phyloP scores from a whole-genome alignment of 768 basidiomycete genomes.

The Trametes cubensis region DNA sequence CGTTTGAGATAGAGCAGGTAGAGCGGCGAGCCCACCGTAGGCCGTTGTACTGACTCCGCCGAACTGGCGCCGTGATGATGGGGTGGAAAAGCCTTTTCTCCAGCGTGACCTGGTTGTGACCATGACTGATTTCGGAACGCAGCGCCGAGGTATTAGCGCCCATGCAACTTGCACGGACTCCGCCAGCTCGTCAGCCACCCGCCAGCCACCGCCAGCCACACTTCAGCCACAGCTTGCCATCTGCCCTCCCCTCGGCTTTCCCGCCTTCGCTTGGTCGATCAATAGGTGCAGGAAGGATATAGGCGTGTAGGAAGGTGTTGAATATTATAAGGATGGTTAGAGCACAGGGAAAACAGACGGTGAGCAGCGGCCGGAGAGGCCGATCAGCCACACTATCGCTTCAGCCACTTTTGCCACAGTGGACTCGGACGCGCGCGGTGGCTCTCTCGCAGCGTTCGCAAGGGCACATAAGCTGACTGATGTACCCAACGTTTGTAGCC shows the following conservation, averaged over 20 bases:
- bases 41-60: too few species aligned
- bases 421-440: constrained; percentile 26
- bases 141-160: constrained; percentile 2
- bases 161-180: constrained; percentile 17
- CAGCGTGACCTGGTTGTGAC: too few species aligned
- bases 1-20: too few species aligned
- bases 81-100: too few species aligned
- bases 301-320: not conserved
- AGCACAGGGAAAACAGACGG: constrained; percentile 36
- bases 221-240: constrained; percentile 19
- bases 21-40: too few species aligned
- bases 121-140: not conserved
- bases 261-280: not conserved
- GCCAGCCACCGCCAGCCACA: constrained; percentile 24
- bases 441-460: constrained; percentile 22
- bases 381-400: constrained; percentile 27
- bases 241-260: not conserved
- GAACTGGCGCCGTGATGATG: too few species aligned
- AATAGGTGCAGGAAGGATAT: not conserved
- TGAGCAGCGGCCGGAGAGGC: constrained; percentile 31
- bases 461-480: constrained; percentile 7
- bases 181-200: constrained; percentile 24
- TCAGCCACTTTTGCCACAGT: constrained; percentile 35
- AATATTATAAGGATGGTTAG: constrained; percentile 30
- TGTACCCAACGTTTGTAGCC: constrained; percentile 30